Conservation (phyloP, 2,329 filamentous ascomycete species). For the Curvularia lunata region DNA sequence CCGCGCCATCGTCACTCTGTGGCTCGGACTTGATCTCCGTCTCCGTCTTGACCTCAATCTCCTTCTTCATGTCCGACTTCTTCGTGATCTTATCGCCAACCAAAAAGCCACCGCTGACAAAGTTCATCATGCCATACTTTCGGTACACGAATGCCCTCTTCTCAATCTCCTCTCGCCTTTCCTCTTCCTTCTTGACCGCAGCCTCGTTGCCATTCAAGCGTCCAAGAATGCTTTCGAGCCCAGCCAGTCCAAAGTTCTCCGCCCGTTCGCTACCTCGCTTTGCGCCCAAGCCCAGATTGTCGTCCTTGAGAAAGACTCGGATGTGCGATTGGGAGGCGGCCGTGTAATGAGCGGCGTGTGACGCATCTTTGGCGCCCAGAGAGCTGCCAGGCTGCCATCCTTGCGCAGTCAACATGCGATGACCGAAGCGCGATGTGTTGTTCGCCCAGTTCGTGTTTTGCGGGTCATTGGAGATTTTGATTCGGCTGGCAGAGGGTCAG, state of each 20-base stretch:
- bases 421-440: constrained; percentile 82
- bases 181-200: constrained; percentile 73
- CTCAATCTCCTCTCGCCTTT: constrained; percentile 71
- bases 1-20: constrained; percentile 40
- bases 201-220: constrained; percentile 86
- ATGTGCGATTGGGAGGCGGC: constrained; percentile 85
- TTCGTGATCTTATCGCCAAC: constrained; percentile 63
- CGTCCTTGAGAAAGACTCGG: constrained; percentile 83
- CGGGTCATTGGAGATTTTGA: constrained; percentile 85
- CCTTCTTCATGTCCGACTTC: constrained; percentile 53
- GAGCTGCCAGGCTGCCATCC: constrained; percentile 89
- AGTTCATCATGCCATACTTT: constrained; percentile 81
- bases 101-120: constrained; percentile 82
- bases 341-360: constrained; percentile 77
- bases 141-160: constrained; percentile 74
- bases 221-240: constrained; percentile 84
- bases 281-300: constrained; percentile 88
- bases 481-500: constrained; percentile 53
- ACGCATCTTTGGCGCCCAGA: constrained; percentile 77
- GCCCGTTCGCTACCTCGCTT: constrained; percentile 70
- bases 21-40: constrained; percentile 52
- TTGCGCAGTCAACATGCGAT: constrained; percentile 84
- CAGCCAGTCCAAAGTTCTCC: constrained; percentile 82
- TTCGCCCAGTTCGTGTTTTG: constrained; percentile 95
- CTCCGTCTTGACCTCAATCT: constrained; percentile 37